Evolutionary conservation across 257 asterid species (phyloP).

Genomic region (Scutellaria galericulata): DNA sequence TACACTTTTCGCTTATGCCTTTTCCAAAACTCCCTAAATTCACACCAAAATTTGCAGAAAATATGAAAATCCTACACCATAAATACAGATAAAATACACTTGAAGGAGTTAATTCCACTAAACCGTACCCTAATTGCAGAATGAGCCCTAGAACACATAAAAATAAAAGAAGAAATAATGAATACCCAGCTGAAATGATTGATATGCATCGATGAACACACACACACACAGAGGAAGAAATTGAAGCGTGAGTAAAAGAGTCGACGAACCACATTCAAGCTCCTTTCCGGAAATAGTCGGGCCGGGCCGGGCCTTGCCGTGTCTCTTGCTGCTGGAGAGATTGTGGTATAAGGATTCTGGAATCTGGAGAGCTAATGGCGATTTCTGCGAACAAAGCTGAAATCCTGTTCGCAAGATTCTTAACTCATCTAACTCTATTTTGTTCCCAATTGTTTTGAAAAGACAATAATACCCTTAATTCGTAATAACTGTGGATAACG

Average conservation of each 20-base stretch:
- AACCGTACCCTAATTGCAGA: constrained; percentile 18
- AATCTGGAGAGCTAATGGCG: not conserved
- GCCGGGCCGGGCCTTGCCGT: not conserved
- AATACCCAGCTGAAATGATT: not conserved
- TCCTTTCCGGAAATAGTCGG: constrained; percentile 33
- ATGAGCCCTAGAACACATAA: not conserved
- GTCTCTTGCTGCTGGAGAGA: not conserved
- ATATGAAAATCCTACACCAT: constrained; percentile 16
- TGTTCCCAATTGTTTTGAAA: not conserved
- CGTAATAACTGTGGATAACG: no score
- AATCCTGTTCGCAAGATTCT: not conserved
- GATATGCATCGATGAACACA: not conserved
- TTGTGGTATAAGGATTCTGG: no score
- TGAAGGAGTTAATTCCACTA: constrained; percentile 21
- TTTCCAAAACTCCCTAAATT: constrained; percentile 77
- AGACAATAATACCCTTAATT: no score
- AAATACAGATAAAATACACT: not conserved
- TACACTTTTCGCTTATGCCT: constrained; percentile 79
- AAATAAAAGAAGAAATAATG: not conserved
- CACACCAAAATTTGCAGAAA: constrained; percentile 2
- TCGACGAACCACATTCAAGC: constrained; percentile 64
- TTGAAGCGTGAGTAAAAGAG: not conserved
- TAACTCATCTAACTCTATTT: not conserved
- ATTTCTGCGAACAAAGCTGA: not conserved
- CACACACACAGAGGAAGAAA: not conserved